Percentiles rank a stretch among this genome's conserved stretches.
Conservation (phyloP, 352 stramenopile genomes). For the Elongisporangium senticosum region DNA sequence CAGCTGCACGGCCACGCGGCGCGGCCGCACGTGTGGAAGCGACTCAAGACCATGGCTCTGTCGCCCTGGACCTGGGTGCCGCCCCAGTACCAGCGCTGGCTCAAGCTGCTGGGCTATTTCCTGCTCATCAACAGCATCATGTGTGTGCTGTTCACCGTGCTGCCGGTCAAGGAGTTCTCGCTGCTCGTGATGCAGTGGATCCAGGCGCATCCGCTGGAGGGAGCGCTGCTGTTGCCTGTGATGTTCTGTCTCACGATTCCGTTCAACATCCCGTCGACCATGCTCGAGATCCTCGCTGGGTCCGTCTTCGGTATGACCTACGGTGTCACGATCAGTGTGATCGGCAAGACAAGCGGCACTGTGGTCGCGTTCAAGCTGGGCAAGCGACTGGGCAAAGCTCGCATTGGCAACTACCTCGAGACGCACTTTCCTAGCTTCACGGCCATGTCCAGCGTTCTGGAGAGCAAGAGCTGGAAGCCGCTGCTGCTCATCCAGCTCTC, state of each 20-base stretch:
- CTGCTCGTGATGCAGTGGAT: slow-evolving; percentile 35
- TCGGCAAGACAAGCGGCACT: slow-evolving; percentile 56
- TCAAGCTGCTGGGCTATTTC: slow-evolving; percentile 18
- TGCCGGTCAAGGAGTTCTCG: slow-evolving; percentile 44
- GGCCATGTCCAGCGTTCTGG: slow-evolving; percentile 39
- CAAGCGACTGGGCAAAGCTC: slow-evolving; percentile 49
- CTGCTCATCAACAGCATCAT: slow-evolving; percentile 7
- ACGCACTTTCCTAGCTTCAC: slow-evolving; percentile 49
- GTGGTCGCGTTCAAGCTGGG: slow-evolving; percentile 58
- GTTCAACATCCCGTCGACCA: slow-evolving; percentile 56
- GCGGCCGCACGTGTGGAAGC: neutral
- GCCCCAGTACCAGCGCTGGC: slow-evolving; percentile 11
- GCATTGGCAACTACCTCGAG: slow-evolving; percentile 45
- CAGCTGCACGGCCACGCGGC: neutral
- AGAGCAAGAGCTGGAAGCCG: slow-evolving; percentile 66
- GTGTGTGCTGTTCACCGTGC: slow-evolving; percentile 15
- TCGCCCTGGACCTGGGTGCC: slow-evolving; percentile 8
- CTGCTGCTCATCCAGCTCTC: slow-evolving; percentile 69
- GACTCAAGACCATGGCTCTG: slow-evolving; percentile 3
- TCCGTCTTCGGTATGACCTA: slow-evolving; percentile 56
- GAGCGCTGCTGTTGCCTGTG: slow-evolving; percentile 50
- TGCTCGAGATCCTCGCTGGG: slow-evolving; percentile 58
- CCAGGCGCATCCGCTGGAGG: slow-evolving; percentile 31
- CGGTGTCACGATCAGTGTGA: slow-evolving; percentile 42
- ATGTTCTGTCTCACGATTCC: slow-evolving; percentile 47